Conservation (phyloP, 495 filamentous ascomycete species). For the Neurospora tetraspora region DNA sequence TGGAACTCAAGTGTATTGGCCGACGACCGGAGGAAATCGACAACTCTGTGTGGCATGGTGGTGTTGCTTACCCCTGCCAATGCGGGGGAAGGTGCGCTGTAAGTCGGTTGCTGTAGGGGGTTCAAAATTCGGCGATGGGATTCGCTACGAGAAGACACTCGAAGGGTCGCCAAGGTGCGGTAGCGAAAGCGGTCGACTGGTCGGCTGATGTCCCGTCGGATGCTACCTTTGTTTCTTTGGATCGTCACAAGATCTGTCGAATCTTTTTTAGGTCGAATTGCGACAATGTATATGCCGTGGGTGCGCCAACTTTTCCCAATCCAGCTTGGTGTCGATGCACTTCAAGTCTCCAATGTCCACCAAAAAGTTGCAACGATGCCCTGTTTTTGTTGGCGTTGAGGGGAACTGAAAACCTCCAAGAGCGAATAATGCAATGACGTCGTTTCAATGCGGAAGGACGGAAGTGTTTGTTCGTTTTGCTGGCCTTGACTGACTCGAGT, state of each 20-base stretch:
- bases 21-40: slow-evolving; percentile 38
- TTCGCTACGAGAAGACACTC: background rate
- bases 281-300: background rate
- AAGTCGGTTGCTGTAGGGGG: background rate
- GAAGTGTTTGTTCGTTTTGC: background rate
- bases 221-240: background rate
- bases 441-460: background rate
- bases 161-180: background rate
- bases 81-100: slow-evolving; percentile 10
- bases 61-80: slow-evolving; percentile 4
- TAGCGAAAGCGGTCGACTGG: background rate
- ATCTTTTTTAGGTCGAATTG: background rate
- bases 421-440: background rate
- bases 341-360: slow-evolving; percentile 2
- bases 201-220: background rate
- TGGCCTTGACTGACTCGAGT: background rate
- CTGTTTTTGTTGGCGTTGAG: background rate
- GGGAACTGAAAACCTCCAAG: background rate
- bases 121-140: too few species aligned
- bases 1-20: slow-evolving; percentile 23
- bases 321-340: background rate
- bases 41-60: slow-evolving; percentile 43
- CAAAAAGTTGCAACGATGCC: background rate
- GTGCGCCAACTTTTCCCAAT: background rate
- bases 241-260: slow-evolving; percentile 5